Conservation (phyloP, 352 stramenopile species). For the Phytopythium cucurbitacearum region DNA sequence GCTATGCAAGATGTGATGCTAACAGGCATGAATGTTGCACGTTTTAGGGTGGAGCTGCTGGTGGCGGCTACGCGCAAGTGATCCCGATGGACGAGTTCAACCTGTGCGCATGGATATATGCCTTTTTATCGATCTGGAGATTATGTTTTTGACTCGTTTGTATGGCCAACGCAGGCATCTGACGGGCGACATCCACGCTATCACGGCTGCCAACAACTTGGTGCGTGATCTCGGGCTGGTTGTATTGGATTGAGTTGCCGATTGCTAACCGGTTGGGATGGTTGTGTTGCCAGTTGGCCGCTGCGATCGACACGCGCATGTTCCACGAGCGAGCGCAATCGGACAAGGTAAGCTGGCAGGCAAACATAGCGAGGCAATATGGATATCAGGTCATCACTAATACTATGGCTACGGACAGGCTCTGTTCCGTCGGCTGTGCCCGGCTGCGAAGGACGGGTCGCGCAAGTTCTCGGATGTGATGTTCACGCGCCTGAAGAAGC, state of each 20-base stretch:
- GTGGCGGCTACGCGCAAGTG: conserved; percentile 92
- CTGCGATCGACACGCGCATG: conserved; percentile 97
- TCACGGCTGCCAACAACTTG: conserved; percentile 98
- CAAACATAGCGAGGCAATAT: background rate
- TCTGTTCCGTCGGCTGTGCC: conserved; percentile 83
- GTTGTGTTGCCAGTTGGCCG: conserved; percentile 69
- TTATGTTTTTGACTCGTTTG: conserved; percentile 8
- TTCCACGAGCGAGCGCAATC: conserved; percentile 93
- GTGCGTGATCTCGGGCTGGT: conserved; percentile 11
- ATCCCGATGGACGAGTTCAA: conserved; percentile 98
- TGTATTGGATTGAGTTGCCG: background rate
- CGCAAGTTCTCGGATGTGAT: conserved; percentile 90
- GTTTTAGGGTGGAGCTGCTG: conserved; percentile 48
- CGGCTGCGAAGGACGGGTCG: conserved; percentile 75
- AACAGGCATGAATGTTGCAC: background rate
- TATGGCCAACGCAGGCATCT: conserved; percentile 74
- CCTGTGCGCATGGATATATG: conserved; percentile 46
- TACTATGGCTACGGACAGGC: conserved; percentile 13
- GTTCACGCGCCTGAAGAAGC: conserved; percentile 91
- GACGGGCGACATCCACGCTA: conserved; percentile 98
- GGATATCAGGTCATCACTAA: no score
- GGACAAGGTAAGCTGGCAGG: conserved; percentile 34
- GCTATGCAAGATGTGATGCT: background rate
- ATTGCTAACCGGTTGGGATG: background rate
- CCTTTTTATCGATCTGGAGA: no score